Conservation (phyloP, 305 asterid species). For the Coffea humblotiana region DNA sequence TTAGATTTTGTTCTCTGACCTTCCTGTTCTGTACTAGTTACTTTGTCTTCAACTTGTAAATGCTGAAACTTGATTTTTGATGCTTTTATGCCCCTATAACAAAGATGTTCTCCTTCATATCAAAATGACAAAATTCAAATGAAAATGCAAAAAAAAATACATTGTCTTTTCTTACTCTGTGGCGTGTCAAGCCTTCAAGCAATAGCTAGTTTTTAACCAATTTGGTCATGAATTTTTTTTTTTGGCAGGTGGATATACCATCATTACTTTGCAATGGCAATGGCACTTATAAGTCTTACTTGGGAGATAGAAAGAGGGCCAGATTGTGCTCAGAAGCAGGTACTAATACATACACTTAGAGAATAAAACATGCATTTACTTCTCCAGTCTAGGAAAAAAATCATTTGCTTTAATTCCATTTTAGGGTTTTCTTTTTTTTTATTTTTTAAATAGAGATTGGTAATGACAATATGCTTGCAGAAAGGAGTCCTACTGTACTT, state of each 20-base stretch:
- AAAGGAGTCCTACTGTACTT: constrained; percentile 77
- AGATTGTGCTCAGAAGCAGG: constrained; percentile 90
- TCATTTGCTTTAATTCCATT: not conserved
- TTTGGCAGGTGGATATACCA: constrained; percentile 89
- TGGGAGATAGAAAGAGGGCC: constrained; percentile 94
- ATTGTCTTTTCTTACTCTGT: not conserved
- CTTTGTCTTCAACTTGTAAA: not conserved
- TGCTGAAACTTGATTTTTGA: not conserved
- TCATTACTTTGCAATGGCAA: constrained; percentile 88
- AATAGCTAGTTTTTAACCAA: constrained; percentile 3
- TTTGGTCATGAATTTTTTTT: constrained; percentile 19
- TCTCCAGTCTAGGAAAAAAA: not conserved
- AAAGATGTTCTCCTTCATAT: not conserved
- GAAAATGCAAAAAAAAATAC: not conserved
- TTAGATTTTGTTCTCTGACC: no score
- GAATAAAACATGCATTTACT: not conserved
- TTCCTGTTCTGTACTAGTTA: not conserved
- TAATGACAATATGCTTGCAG: constrained; percentile 47
- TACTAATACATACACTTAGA: constrained; percentile 16
- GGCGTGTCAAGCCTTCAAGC: no score
- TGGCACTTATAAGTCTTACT: constrained; percentile 98
- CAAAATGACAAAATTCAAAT: not conserved
- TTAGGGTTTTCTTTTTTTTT: constrained; percentile 2
- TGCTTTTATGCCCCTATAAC: not conserved
- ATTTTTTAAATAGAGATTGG: not conserved